Conservation (phyloP, 805 yeast genomes). For the Saccharomycopsis sp. region DNA sequence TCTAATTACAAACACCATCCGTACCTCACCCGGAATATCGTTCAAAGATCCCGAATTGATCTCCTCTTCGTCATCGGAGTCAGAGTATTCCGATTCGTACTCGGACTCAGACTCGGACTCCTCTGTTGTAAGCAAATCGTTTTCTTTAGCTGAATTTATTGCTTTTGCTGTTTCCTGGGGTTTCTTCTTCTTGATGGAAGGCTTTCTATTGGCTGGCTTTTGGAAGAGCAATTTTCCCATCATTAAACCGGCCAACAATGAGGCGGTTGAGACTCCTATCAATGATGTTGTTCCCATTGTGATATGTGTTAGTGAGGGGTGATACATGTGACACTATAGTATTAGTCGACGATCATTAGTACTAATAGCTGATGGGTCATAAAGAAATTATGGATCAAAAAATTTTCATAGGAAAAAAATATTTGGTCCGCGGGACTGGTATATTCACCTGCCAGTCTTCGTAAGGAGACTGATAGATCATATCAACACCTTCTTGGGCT, state of each 20-base stretch:
- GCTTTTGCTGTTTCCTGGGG: slow-evolving; percentile 21
- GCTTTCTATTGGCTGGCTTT: slow-evolving; percentile 20
- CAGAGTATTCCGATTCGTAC: slow-evolving; percentile 36
- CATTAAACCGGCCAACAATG: background rate
- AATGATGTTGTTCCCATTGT: background rate
- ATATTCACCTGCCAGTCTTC: too few species aligned
- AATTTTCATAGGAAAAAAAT: too few species aligned
- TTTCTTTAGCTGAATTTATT: slow-evolving; percentile 23
- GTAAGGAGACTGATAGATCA: too few species aligned
- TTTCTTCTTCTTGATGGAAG: slow-evolving; percentile 22
- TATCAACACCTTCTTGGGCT: background rate
- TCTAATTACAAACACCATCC: slow-evolving; percentile 84
- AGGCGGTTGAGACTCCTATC: background rate
- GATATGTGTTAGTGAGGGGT: too few species aligned
- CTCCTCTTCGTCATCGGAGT: slow-evolving; percentile 42
- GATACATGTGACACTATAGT: too few species aligned
- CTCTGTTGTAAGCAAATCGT: slow-evolving; percentile 28
- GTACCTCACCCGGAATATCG: slow-evolving; percentile 68
- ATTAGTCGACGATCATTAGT: too few species aligned
- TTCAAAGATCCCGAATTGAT: slow-evolving; percentile 56
- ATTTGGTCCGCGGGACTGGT: too few species aligned
- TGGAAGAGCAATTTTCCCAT: background rate
- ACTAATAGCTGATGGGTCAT: too few species aligned
- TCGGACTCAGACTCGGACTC: slow-evolving; percentile 24
- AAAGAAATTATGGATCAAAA: too few species aligned